Evolutionary conservation across 306 rosid species (phyloP).

Genomic region (Gillenia trifoliata): DNA sequence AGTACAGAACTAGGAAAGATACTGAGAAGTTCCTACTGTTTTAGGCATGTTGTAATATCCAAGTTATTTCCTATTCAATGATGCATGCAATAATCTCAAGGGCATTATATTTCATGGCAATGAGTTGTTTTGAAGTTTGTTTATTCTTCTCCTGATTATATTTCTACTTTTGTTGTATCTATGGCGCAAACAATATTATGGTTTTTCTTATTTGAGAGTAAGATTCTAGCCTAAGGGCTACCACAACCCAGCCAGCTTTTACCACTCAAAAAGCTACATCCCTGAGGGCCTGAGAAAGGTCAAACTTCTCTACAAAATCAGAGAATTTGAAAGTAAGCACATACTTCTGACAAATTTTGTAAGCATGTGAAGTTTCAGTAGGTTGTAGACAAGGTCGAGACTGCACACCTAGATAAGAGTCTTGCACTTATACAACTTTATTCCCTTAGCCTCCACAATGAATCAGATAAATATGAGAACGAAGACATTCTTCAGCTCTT

Average conservation of each 20-base stretch:
- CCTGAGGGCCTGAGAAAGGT: not conserved
- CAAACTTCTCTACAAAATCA: not conserved
- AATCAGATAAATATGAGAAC: not conserved
- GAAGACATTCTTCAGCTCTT: not conserved
- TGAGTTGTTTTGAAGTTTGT: not conserved
- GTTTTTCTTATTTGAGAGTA: not conserved
- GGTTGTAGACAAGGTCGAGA: not conserved
- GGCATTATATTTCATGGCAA: constrained; percentile 21
- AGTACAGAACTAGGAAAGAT: constrained; percentile 28
- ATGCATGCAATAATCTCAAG: constrained; percentile 33
- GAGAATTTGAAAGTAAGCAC: not conserved
- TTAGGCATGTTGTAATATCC: constrained; percentile 10
- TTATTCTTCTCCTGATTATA: not conserved
- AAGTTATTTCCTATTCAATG: constrained; percentile 15
- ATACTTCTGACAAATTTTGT: not conserved
- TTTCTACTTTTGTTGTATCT: constrained; percentile 7
- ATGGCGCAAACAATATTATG: constrained; percentile 3
- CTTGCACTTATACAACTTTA: not conserved
- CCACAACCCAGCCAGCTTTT: not conserved
- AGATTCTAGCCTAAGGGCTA: not conserved
- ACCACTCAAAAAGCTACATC: constrained; percentile 6
- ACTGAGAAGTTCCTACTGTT: constrained; percentile 16
- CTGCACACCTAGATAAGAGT: not conserved
- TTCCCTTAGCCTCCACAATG: not conserved
- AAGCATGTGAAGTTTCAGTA: not conserved